These are phyloP conservation scores for Beta macrorhiza DNA, from an alignment of 179 eudicot genomes.

Conservation along the genomic window DNA sequence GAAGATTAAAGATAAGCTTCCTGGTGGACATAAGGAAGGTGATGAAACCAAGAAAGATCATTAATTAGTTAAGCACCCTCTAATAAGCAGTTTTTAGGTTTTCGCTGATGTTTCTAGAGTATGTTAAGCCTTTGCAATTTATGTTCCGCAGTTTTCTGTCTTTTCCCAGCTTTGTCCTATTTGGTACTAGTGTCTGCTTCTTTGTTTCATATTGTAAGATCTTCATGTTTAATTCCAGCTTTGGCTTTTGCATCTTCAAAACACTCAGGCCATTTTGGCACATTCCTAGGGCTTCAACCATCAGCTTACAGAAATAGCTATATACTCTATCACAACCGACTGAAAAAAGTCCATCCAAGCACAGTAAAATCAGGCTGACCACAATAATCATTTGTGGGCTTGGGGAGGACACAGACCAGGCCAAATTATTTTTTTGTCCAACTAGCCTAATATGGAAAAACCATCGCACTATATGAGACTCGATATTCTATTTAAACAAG, in stretches of 20 bases:
- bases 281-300: too few relatives aligned
- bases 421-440: too few relatives aligned
- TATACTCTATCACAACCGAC: too few relatives aligned
- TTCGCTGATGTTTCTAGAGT: constrained; percentile 14
- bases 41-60: constrained; percentile 29
- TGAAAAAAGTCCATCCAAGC: too few relatives aligned
- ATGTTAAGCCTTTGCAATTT: constrained; percentile 16
- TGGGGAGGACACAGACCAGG: too few relatives aligned
- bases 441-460: too few relatives aligned
- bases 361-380: too few relatives aligned
- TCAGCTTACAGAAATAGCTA: too few relatives aligned
- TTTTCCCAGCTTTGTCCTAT: constrained; percentile 3
- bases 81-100: background rate
- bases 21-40: constrained; percentile 39
- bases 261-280: background rate
- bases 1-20: constrained; percentile 49
- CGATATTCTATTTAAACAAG: background rate
- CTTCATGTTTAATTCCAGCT: constrained; percentile 14
- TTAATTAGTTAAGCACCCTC: background rate
- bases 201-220: constrained; percentile 15
- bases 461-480: background rate
- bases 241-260: background rate
- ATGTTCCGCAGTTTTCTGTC: constrained; percentile 6
- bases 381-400: too few relatives aligned
- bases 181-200: constrained; percentile 9